Percentiles rank a stretch among this genome's conserved stretches.
These are phyloP conservation scores for Chaetomium tenue DNA, from an alignment of 495 filamentous ascomycete species.

Conservation along the genomic window DNA sequence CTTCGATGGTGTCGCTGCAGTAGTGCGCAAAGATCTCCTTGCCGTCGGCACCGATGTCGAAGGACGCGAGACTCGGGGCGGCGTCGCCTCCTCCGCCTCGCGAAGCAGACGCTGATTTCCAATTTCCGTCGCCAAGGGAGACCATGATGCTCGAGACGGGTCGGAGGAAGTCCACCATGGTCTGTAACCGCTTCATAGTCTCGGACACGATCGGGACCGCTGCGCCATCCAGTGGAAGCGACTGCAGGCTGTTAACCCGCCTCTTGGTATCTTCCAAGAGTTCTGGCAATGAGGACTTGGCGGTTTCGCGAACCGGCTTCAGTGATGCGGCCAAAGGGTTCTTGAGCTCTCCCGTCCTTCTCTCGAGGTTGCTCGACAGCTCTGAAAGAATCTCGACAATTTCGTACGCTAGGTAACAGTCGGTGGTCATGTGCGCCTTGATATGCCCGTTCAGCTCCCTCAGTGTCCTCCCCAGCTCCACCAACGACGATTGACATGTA, in stretches of 20 bases:
- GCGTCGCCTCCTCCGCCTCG: slow-evolving; percentile 57
- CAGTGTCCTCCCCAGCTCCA: slow-evolving; percentile 80
- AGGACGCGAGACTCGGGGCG: slow-evolving; percentile 67
- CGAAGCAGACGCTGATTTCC: slow-evolving; percentile 56
- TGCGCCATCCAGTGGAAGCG: slow-evolving; percentile 76
- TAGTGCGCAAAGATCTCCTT: slow-evolving; percentile 85
- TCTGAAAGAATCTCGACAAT: slow-evolving; percentile 87
- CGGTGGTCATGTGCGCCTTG: slow-evolving; percentile 77
- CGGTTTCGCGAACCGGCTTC: slow-evolving; percentile 86
- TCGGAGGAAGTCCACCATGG: slow-evolving; percentile 82
- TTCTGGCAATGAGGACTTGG: slow-evolving; percentile 77
- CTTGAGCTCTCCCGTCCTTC: slow-evolving; percentile 82
- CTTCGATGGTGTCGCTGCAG: slow-evolving; percentile 78
- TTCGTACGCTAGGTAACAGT: slow-evolving; percentile 95
- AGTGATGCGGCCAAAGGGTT: slow-evolving; percentile 76
- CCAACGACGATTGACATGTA: slow-evolving; percentile 71
- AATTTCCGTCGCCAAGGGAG: slow-evolving; percentile 89
- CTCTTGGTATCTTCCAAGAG: slow-evolving; percentile 84
- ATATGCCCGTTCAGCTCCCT: slow-evolving; percentile 88
- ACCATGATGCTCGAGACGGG: slow-evolving; percentile 86
- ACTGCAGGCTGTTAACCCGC: slow-evolving; percentile 56
- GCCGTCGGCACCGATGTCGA: slow-evolving; percentile 89
- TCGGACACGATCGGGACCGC: slow-evolving; percentile 75
- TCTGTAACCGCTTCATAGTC: slow-evolving; percentile 81
- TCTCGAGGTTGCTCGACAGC: slow-evolving; percentile 75